Percentiles rank a stretch among this genome's conserved stretches.
Evolutionary conservation across 306 rosid genomes (phyloP).

Genomic region (Cucurbita ficifolia): DNA sequence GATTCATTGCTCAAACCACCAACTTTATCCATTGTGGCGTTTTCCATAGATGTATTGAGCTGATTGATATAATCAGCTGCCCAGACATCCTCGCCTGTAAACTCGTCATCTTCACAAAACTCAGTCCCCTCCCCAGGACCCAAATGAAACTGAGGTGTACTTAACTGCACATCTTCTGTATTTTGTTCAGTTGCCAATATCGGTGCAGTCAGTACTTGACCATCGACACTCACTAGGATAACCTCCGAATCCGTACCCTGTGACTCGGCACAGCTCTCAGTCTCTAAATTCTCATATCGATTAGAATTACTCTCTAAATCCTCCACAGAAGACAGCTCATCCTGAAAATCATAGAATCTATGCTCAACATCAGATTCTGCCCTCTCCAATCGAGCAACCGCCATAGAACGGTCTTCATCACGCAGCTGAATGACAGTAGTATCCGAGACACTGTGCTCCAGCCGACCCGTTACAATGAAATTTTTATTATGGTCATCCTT

Average conservation of each 20-base stretch:
- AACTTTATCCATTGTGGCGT: conserved; percentile 11
- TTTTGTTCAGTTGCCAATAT: conserved; percentile 58
- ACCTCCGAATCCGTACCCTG: conserved; percentile 55
- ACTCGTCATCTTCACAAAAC: conserved; percentile 49
- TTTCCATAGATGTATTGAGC: conserved; percentile 28
- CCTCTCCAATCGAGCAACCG: not conserved
- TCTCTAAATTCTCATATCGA: conserved; percentile 37
- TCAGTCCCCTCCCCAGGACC: conserved; percentile 77
- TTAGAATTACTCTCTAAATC: conserved; percentile 49
- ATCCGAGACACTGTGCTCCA: conserved; percentile 10
- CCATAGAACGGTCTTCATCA: not conserved
- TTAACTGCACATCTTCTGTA: conserved; percentile 51
- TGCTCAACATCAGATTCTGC: conserved; percentile 16
- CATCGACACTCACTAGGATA: conserved; percentile 90
- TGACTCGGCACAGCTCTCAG: conserved; percentile 40
- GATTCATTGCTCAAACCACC: conserved; percentile 7
- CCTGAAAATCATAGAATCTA: conserved; percentile 60
- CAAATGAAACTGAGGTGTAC: conserved; percentile 75
- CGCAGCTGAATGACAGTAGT: conserved; percentile 7
- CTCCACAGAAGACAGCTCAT: conserved; percentile 50
- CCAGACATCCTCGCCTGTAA: conserved; percentile 50
- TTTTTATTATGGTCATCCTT: not conserved
- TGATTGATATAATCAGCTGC: conserved; percentile 48
- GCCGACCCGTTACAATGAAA: not conserved
- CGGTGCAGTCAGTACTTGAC: conserved; percentile 75